These are phyloP conservation scores for Xylaria venustula DNA, from an alignment of 495 filamentous ascomycete species.

Conservation along the genomic window DNA sequence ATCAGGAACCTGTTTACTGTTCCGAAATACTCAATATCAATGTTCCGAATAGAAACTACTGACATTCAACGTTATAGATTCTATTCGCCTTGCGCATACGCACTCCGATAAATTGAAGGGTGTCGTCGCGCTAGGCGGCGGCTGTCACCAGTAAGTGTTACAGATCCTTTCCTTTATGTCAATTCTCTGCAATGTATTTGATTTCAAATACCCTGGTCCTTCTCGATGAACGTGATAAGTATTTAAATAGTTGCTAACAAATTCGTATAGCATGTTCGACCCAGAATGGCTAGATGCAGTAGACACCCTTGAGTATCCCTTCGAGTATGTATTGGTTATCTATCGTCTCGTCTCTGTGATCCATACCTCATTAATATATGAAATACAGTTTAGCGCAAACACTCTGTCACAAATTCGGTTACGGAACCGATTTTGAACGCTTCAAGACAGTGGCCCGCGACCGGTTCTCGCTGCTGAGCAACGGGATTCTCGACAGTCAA, in stretches of 20 bases:
- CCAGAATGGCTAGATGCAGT: slow-evolving; percentile 60
- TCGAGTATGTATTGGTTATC: slow-evolving; percentile 53
- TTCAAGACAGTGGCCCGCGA: slow-evolving; percentile 57
- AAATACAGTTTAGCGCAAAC: slow-evolving; percentile 51
- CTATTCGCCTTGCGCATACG: slow-evolving; percentile 65
- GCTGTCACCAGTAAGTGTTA: slow-evolving; percentile 42
- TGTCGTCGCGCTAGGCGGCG: slow-evolving; percentile 62
- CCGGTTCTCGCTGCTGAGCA: slow-evolving; percentile 65
- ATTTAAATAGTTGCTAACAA: not conserved
- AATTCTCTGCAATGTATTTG: not conserved
- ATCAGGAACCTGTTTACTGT: too few species aligned
- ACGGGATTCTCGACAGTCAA: slow-evolving; percentile 61
- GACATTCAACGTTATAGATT: slow-evolving; percentile 32
- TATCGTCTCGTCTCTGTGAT: not conserved
- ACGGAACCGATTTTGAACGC: slow-evolving; percentile 46
- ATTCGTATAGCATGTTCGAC: slow-evolving; percentile 54
- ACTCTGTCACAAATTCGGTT: slow-evolving; percentile 67
- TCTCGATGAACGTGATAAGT: too few species aligned
- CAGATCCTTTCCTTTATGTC: not conserved
- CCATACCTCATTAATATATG: not conserved
- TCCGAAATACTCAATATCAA: too few species aligned
- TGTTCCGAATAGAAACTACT: too few species aligned
- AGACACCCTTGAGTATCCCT: slow-evolving; percentile 70
- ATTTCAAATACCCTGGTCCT: not conserved
- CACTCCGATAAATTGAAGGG: slow-evolving; percentile 58